These are phyloP conservation scores for Eragrostis curvula DNA, from an alignment of 176 grass and related monocot species.

Conservation along the genomic window DNA sequence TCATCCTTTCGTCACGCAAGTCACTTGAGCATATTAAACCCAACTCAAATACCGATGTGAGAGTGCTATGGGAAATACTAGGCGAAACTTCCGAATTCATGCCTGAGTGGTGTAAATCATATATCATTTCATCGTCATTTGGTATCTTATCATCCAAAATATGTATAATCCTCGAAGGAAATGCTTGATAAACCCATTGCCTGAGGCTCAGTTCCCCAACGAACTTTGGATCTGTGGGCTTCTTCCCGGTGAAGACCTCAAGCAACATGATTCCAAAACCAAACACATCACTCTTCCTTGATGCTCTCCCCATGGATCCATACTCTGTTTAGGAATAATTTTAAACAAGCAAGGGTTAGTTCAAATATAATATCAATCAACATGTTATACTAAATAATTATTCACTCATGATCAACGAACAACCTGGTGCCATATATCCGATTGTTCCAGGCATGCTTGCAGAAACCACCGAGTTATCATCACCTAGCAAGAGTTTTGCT, in stretches of 20 bases:
- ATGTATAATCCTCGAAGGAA: not conserved
- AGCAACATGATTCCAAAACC: constrained; percentile 21
- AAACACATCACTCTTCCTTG: too few relatives aligned
- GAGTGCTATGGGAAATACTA: not conserved
- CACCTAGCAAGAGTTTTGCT: not conserved
- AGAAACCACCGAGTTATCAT: not conserved
- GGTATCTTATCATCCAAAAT: not conserved
- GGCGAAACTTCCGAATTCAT: not conserved
- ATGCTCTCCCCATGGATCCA: too few relatives aligned
- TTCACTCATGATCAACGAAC: too few relatives aligned
- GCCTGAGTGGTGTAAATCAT: too few relatives aligned
- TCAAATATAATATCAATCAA: too few relatives aligned
- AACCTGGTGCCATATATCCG: not conserved
- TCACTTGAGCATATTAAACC: constrained; percentile 10
- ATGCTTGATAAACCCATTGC: not conserved
- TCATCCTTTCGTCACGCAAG: not conserved
- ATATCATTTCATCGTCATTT: too few relatives aligned
- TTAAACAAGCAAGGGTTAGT: too few relatives aligned
- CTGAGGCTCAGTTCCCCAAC: not conserved
- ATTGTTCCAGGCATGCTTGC: constrained; percentile 1
- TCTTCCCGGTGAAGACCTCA: not conserved
- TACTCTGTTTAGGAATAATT: too few relatives aligned
- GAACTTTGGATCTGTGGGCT: constrained; percentile 1
- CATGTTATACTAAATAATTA: not conserved
- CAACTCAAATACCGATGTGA: not conserved